Base-by-base conservation (phyloP, 129 eudicot species). In the Helianthus tuberosus region DNA sequence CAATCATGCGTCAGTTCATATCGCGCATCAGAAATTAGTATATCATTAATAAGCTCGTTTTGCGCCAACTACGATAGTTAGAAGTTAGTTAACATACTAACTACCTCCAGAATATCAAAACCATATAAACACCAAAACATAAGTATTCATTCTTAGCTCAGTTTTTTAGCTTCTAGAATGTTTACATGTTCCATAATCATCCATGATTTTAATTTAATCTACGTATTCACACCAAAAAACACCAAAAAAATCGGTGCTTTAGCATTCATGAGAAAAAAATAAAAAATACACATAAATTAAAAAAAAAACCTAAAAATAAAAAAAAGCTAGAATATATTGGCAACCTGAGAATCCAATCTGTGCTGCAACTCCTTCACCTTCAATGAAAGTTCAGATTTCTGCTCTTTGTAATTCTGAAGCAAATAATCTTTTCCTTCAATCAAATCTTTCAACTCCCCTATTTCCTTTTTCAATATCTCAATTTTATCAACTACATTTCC, bases 321-420 rank as follows among this genome's bases (percentile, higher is more conserved):
- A 71, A 66, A 64, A 20, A 32, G 39, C 89, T 91, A 91, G 79
- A 91, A 84, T 72, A 91, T 86, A 81, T 76, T 81, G 4, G 96
- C 87, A 67, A 89, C 79, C 74, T 91, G 97, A 58, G 88, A 80
- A 82, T 91, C 97, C 88, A 91, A 74, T 80, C 96, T 84, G 80
- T 82, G 85, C 65, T 91, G 97, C 86, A 91, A 85, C 72, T 91
- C 97, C 67, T 83, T 88, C 23, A 91, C 69, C 88, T 89, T 91
- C 73, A 79, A 41, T 5, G 96, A 77, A 6, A 91, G 93, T 77
- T 91, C 97, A 11, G 82, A 66, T 63, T 86, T 88, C 79, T 91
- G 96, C 79, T 91, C 97, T 79, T 89, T 91, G 82, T 91, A 91
- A 77, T 78, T 86, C 72, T 84, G 87, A 66, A 91, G 77, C 67